Base-by-base conservation (phyloP, 495 filamentous ascomycete species). In the Letharia columbiana region DNA sequence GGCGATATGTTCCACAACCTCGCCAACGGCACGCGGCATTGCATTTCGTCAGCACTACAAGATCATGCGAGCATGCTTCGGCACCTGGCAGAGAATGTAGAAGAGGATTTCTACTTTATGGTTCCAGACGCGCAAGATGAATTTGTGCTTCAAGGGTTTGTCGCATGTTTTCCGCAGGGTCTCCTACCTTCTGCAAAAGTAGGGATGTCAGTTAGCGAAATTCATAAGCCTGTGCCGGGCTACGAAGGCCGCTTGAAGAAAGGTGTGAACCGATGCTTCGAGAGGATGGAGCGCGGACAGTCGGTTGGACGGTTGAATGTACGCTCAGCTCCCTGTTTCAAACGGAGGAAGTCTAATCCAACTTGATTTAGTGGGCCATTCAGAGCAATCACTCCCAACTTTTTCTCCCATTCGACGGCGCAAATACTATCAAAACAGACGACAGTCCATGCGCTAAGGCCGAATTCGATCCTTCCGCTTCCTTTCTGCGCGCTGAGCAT, bases 191-290 rank as follows among this genome's bases (percentile, higher is more conserved):
- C 78, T 17, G 63, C 79, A 47, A 93, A 91, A 71, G 80, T 92
- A 13, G 84, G 84, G 0, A 77, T 82, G 66, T 73, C 78, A 3
- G 75, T 94, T 4, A 81, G 81, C 1, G 81, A 84, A 56, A 89
- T 95, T 64, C 91, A 95, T 69, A 75, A 67, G 47, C 88, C 87
- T 0, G 86, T 90, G 0, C 89, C 89, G 1, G 82, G 84, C 2
- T 93, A 91, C 71, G 74, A 74, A 37, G 82, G 83, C 37, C 91
- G 89, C 73, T 79, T 95, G 4, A 85, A 86, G 62, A 80, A 80
- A 37, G 89, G 86, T 63, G 91, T 95, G 87, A 89, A 93, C 72
- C 79, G 85, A 23, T 92, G 87, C 75, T 94, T 95, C 68, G 75
- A 77, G 7, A 75, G 77, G 10, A 65, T 89, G 4, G 78, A 80